These are phyloP conservation scores for Pleurotus salmoneostramineus DNA, from an alignment of 768 basidiomycete genomes.

Conservation along the genomic window DNA sequence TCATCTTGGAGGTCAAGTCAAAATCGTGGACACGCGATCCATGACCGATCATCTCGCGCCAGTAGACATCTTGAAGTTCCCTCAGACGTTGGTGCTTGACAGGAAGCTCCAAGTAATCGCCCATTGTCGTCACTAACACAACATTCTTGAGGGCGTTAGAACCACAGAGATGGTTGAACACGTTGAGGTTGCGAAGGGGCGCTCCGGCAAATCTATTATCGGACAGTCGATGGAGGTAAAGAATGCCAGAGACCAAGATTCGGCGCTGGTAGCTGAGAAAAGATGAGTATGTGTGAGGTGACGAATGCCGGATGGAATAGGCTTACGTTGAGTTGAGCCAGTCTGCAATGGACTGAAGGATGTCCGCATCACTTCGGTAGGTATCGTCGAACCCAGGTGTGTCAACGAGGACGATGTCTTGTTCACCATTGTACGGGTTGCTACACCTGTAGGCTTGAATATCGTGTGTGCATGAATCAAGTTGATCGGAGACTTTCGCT, in stretches of 20 bases:
- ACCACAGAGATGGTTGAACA: slow-evolving; percentile 14
- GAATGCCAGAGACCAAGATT: slow-evolving; percentile 21
- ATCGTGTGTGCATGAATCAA: slow-evolving; percentile 18
- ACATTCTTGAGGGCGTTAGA: slow-evolving; percentile 37
- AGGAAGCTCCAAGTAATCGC: slow-evolving; percentile 18
- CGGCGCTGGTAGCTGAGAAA: slow-evolving; percentile 17
- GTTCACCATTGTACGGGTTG: slow-evolving; percentile 14
- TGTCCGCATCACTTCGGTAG: slow-evolving; percentile 17
- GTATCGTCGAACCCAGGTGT: slow-evolving; percentile 25
- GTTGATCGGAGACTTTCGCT: slow-evolving; percentile 12
- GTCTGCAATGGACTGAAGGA: slow-evolving; percentile 19
- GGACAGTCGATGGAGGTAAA: slow-evolving; percentile 18
- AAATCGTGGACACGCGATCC: slow-evolving; percentile 35
- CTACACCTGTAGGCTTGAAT: slow-evolving; percentile 13
- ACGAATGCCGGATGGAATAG: not conserved
- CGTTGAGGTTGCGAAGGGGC: slow-evolving; percentile 3
- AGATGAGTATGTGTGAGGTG: not conserved
- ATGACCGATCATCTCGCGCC: slow-evolving; percentile 36
- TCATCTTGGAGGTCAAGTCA: slow-evolving; percentile 25
- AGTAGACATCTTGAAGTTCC: slow-evolving; percentile 30
- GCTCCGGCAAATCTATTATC: slow-evolving; percentile 10
- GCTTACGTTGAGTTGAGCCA: slow-evolving; percentile 22
- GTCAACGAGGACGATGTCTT: slow-evolving; percentile 19
- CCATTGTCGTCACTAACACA: slow-evolving; percentile 45
- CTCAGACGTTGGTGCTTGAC: not conserved